phyloP scores from a whole-genome alignment of 2,329 filamentous ascomycete species.

The Pseudocercospora fuligena region DNA sequence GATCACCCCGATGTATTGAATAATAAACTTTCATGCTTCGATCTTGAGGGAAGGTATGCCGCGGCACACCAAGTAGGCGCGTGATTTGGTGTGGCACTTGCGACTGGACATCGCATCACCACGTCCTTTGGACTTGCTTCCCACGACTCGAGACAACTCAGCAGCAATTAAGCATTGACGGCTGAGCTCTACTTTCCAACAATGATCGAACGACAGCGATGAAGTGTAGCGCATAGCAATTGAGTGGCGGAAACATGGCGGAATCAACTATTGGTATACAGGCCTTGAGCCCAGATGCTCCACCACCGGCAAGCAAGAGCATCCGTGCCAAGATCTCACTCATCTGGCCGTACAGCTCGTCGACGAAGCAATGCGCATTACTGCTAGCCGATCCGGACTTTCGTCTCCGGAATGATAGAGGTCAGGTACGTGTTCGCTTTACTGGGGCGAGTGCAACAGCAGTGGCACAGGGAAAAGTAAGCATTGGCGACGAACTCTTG shows the following conservation, averaged over 20 bases:
- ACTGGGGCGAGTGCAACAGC: slow-evolving; percentile 71
- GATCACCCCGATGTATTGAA: neutral
- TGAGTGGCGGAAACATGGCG: neutral
- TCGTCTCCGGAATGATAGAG: slow-evolving; percentile 73
- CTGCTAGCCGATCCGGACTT: slow-evolving; percentile 85
- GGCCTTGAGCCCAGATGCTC: slow-evolving; percentile 1
- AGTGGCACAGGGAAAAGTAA: slow-evolving; percentile 68
- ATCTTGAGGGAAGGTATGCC: neutral
- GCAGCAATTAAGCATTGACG: slow-evolving; percentile 5
- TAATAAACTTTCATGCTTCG: neutral
- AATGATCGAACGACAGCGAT: neutral
- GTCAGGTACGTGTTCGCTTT: slow-evolving; percentile 82
- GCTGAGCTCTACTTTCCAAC: neutral
- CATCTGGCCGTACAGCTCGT: slow-evolving; percentile 88
- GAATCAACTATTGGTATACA: neutral
- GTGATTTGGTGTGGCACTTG: neutral
- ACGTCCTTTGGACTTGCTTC: neutral
- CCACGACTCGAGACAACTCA: neutral
- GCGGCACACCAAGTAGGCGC: slow-evolving; percentile 4
- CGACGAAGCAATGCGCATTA: slow-evolving; percentile 74
- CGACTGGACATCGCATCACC: neutral
- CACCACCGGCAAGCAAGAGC: slow-evolving; percentile 33
- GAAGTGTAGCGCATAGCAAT: neutral
- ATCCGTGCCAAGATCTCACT: slow-evolving; percentile 79
- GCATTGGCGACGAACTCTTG: slow-evolving; percentile 77